Conservation (phyloP, 208 protist species). For the Leishmania martiniquensis region DNA sequence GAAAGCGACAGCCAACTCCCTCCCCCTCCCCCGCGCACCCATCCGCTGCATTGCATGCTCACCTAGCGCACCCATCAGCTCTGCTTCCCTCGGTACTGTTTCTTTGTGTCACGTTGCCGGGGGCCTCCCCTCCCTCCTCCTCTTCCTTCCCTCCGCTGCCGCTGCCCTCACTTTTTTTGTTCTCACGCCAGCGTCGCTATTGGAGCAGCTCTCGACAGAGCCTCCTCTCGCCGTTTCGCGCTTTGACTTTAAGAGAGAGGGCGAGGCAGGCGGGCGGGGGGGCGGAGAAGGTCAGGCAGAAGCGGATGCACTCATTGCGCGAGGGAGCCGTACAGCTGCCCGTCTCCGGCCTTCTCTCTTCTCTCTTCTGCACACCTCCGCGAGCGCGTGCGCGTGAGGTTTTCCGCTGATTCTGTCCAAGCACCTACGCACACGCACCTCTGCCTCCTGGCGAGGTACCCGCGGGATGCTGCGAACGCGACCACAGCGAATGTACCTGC, state of each 20-base stretch:
- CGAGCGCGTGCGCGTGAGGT: neutral
- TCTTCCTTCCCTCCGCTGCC: neutral
- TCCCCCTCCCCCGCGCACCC: neutral
- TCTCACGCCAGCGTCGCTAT: neutral
- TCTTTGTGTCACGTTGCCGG: neutral
- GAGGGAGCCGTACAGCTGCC: neutral
- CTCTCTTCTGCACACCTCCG: neutral
- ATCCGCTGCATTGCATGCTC: neutral
- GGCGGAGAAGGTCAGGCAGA: too few relatives aligned
- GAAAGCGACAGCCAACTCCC: too few relatives aligned
- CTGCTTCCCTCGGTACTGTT: neutral
- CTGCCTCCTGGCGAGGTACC: neutral
- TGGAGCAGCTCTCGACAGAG: neutral
- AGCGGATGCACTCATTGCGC: neutral
- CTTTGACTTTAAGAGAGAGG: neutral
- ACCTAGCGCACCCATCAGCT: neutral
- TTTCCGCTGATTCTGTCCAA: neutral
- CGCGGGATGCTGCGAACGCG: conserved; percentile 17
- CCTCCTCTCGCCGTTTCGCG: neutral
- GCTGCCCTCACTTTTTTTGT: too few relatives aligned
- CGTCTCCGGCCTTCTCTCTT: neutral
- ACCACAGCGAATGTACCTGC: conserved; percentile 65
- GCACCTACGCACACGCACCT: neutral
- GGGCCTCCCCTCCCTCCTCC: neutral
- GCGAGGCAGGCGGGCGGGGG: too few relatives aligned